phyloP scores from a whole-genome alignment of 306 rosid species.

The Dicorynia guianensis region DNA sequence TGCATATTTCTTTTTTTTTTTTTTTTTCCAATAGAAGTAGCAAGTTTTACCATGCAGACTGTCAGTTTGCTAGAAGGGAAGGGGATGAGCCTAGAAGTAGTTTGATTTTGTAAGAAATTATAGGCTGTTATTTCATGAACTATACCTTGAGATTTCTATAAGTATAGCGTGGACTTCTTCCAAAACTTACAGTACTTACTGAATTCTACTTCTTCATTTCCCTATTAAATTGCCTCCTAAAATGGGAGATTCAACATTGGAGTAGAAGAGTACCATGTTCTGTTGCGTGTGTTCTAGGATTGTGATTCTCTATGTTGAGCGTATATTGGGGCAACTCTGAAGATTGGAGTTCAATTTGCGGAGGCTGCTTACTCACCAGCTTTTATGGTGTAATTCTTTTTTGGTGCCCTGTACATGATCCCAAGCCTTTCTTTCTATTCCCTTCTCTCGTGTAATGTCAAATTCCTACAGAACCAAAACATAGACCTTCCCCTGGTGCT shows the following conservation, averaged over 20 bases:
- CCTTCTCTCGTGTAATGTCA: constrained; percentile 63
- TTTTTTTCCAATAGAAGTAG: constrained; percentile 6
- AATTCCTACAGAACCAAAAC: constrained; percentile 71
- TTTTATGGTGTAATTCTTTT: constrained; percentile 4
- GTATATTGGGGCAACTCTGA: neutral
- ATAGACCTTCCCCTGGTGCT: too few relatives aligned
- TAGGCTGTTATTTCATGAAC: neutral
- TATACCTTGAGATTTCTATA: constrained; percentile 24
- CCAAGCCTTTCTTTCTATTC: constrained; percentile 70
- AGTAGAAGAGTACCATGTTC: constrained; percentile 4
- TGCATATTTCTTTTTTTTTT: too few relatives aligned
- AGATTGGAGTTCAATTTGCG: constrained; percentile 14
- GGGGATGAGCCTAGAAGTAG: constrained; percentile 4
- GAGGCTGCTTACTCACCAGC: constrained; percentile 24
- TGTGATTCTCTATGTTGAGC: constrained; percentile 20
- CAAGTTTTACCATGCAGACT: constrained; percentile 15
- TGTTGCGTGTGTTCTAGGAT: constrained; percentile 20
- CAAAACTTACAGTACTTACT: constrained; percentile 13
- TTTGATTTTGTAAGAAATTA: constrained; percentile 9
- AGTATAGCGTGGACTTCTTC: constrained; percentile 8
- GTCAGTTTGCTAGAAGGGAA: constrained; percentile 11
- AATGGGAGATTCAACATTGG: neutral
- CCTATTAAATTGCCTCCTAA: neutral
- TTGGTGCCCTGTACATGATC: constrained; percentile 51
- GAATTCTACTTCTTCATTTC: neutral